Evolutionary conservation across 2,329 filamentous ascomycete species (phyloP).

Genomic region (Fusarium sulawesiense): DNA sequence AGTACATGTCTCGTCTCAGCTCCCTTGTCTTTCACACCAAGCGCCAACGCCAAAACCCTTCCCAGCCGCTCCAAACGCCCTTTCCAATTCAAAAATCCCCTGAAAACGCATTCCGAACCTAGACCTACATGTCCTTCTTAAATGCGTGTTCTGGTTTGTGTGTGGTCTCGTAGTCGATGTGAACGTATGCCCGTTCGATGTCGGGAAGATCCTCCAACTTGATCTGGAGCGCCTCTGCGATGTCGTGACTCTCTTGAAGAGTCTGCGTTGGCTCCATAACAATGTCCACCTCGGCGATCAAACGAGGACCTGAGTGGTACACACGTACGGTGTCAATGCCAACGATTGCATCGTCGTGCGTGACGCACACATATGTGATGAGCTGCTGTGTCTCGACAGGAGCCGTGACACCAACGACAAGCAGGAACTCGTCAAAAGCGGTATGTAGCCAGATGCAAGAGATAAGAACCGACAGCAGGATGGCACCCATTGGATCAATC

Average conservation of each 20-base stretch:
- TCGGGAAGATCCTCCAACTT: conserved; percentile 94
- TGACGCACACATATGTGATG: conserved; percentile 92
- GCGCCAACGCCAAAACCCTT: conserved; percentile 1
- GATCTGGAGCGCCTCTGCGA: conserved; percentile 92
- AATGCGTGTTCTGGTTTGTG: conserved; percentile 86
- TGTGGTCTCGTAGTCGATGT: conserved; percentile 96
- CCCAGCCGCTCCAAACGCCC: conserved; percentile 19
- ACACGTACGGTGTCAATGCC: conserved; percentile 96
- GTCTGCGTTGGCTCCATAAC: conserved; percentile 85
- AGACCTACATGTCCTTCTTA: conserved; percentile 68
- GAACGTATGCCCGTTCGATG: conserved; percentile 93
- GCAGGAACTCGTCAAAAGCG: conserved; percentile 87
- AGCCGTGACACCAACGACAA: conserved; percentile 90
- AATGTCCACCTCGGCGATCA: conserved; percentile 95
- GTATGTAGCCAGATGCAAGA: conserved; percentile 84
- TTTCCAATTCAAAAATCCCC: neutral
- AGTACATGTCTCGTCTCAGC: conserved; percentile 28
- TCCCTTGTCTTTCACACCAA: conserved; percentile 13
- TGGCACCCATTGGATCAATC: conserved; percentile 93
- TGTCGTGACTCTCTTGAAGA: conserved; percentile 85
- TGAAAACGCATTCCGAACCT: conserved; percentile 16
- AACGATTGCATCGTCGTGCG: conserved; percentile 82
- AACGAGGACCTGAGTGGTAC: conserved; percentile 87
- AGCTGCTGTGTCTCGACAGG: conserved; percentile 88
- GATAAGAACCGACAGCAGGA: conserved; percentile 83